Conservation (phyloP, 306 rosid genomes). For the Cicer cuneatum region DNA sequence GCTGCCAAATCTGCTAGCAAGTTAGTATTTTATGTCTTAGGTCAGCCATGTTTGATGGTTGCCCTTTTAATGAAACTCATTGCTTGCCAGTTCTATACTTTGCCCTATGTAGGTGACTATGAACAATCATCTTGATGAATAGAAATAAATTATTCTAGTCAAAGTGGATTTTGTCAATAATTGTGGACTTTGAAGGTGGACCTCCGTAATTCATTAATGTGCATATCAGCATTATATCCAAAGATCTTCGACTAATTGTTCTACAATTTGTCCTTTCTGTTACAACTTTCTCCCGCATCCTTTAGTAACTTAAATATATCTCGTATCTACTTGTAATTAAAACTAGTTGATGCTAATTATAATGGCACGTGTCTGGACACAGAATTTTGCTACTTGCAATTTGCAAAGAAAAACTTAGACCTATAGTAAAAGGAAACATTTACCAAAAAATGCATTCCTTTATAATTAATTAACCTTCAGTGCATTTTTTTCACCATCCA, state of each 20-base stretch:
- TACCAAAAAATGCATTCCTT: background rate
- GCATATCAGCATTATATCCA: slow-evolving; percentile 22
- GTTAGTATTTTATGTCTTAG: slow-evolving; percentile 65
- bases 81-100: slow-evolving; percentile 5
- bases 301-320: slow-evolving; percentile 28
- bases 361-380: background rate
- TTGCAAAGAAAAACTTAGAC: slow-evolving; percentile 9
- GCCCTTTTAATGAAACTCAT: slow-evolving; percentile 21
- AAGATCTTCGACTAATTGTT: slow-evolving; percentile 20
- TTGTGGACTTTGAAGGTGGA: slow-evolving; percentile 23
- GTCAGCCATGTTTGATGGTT: slow-evolving; percentile 43
- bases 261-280: slow-evolving; percentile 18
- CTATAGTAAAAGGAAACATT: background rate
- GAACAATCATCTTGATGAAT: slow-evolving; percentile 4
- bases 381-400: background rate
- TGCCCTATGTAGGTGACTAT: slow-evolving; percentile 25
- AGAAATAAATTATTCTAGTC: slow-evolving; percentile 14
- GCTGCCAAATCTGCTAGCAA: slow-evolving; percentile 95
- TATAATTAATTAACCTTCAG: slow-evolving; percentile 18
- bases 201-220: slow-evolving; percentile 15
- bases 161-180: background rate
- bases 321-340: background rate
- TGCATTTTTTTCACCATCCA: slow-evolving; percentile 20
- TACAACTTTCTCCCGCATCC: slow-evolving; percentile 16
- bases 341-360: background rate